Evolutionary conservation across 352 stramenopile species (phyloP).

Genomic region (Phytophthora hibernalis): DNA sequence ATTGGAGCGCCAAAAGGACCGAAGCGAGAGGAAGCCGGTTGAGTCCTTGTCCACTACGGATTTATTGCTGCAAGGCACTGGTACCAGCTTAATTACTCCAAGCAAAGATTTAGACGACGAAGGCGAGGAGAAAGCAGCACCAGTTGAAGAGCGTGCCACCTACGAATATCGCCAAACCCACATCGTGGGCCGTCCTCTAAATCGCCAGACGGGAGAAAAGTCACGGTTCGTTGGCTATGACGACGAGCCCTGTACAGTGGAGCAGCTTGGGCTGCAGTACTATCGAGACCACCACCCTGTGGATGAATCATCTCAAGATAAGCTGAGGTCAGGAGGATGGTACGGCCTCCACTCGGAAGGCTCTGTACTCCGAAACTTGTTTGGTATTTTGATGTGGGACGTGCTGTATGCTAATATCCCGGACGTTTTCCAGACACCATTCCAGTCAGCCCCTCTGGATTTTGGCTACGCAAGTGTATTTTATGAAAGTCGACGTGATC

Average conservation of each 20-base stretch:
- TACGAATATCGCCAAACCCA: constrained; percentile 56
- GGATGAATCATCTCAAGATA: constrained; percentile 4
- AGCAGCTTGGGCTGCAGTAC: constrained; percentile 87
- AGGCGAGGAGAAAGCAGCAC: constrained; percentile 19
- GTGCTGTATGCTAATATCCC: constrained; percentile 80
- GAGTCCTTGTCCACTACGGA: constrained; percentile 24
- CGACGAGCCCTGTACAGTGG: constrained; percentile 84
- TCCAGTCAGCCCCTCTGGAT: constrained; percentile 73
- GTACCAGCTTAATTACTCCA: constrained; percentile 20
- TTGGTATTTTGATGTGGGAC: constrained; percentile 91
- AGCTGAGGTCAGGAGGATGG: constrained; percentile 58
- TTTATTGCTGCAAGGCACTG: constrained; percentile 25
- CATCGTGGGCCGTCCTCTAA: constrained; percentile 77
- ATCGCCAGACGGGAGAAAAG: constrained; percentile 79
- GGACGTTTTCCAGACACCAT: constrained; percentile 90
- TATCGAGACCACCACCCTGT: constrained; percentile 49
- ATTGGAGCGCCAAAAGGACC: constrained; percentile 40
- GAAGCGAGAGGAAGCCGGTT: constrained; percentile 17
- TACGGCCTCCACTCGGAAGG: constrained; percentile 90
- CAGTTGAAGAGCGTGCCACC: not conserved
- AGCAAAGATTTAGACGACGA: constrained; percentile 7
- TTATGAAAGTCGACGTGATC: constrained; percentile 43
- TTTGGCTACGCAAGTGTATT: constrained; percentile 74
- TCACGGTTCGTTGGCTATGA: constrained; percentile 90
- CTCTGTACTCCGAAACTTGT: constrained; percentile 69